These are phyloP conservation scores for Pyrenochaeta sp. DNA, from an alignment of 2,329 filamentous ascomycete species.

Conservation along the genomic window DNA sequence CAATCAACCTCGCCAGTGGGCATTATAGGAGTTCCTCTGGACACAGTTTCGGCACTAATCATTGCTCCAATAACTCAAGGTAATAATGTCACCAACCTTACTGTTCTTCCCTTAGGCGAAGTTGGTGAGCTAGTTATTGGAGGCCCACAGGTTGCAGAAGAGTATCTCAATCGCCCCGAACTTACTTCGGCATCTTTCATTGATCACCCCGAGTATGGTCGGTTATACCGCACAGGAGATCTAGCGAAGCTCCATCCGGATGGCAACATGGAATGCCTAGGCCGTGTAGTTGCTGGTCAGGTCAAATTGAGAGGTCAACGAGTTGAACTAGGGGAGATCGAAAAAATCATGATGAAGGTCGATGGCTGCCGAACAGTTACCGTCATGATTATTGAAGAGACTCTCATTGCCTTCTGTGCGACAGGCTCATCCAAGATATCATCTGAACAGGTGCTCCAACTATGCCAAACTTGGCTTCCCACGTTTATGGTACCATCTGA, in stretches of 20 bases:
- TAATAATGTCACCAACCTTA: constrained; percentile 43
- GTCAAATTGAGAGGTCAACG: constrained; percentile 87
- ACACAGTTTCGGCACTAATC: constrained; percentile 81
- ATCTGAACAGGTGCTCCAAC: constrained; percentile 58
- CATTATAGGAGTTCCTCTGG: constrained; percentile 79
- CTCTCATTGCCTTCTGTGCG: constrained; percentile 78
- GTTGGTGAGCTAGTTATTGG: constrained; percentile 83
- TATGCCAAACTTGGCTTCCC: constrained; percentile 78
- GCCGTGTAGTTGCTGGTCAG: constrained; percentile 80
- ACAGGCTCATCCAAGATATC: constrained; percentile 54
- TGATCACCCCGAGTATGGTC: constrained; percentile 67
- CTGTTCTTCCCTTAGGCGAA: constrained; percentile 69
- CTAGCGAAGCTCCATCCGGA: constrained; percentile 72
- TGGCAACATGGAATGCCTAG: constrained; percentile 81
- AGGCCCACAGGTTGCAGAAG: constrained; percentile 78
- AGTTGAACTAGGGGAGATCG: constrained; percentile 74
- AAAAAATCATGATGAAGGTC: constrained; percentile 41
- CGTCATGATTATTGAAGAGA: constrained; percentile 71
- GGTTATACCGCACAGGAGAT: constrained; percentile 85
- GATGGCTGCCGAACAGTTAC: constrained; percentile 66
- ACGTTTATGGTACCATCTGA: constrained; percentile 84
- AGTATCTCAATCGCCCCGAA: constrained; percentile 81
- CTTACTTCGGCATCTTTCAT: constrained; percentile 78
- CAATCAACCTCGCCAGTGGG: constrained; percentile 63
- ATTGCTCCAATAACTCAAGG: constrained; percentile 56